Conservation (phyloP, 192 early-diverging fungal genomes). For the Phycomyces blakesleeanus region DNA sequence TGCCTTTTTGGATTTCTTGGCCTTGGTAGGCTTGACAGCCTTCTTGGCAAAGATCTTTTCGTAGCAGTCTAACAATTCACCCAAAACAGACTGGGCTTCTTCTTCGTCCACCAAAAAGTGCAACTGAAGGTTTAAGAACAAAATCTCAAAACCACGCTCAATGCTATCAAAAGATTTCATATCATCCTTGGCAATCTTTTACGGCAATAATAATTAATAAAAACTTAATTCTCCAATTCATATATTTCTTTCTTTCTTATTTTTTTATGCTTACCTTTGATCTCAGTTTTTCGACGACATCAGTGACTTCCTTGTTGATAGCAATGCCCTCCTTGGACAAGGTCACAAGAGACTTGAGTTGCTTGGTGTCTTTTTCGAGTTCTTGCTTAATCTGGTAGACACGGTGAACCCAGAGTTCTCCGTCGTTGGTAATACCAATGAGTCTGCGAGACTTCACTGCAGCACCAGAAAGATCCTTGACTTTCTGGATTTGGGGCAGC, state of each 20-base stretch:
- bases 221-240: not conserved
- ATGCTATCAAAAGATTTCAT: conserved; percentile 18
- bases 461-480: conserved; percentile 22
- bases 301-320: conserved; percentile 38
- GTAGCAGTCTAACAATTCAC: conserved; percentile 75
- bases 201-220: not conserved
- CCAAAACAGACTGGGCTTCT: conserved; percentile 58
- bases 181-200: conserved; percentile 7
- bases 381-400: conserved; percentile 46
- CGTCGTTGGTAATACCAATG: conserved; percentile 55
- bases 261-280: conserved; percentile 35
- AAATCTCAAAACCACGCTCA: conserved; percentile 64
- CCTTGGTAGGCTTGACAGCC: conserved; percentile 23
- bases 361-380: conserved; percentile 37
- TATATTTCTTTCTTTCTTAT: conserved; percentile 24
- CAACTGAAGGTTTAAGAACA: conserved; percentile 65
- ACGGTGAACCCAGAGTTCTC: conserved; percentile 57
- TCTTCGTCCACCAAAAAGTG: conserved; percentile 62
- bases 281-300: conserved; percentile 38
- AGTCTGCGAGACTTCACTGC: conserved; percentile 38
- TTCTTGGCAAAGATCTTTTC: conserved; percentile 52
- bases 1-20: conserved; percentile 38
- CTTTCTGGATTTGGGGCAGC: conserved; percentile 39
- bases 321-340: conserved; percentile 38
- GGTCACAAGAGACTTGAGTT: conserved; percentile 28